phyloP scores from a whole-genome alignment of 1,139 yeast genomes.

The Candida sojae region DNA sequence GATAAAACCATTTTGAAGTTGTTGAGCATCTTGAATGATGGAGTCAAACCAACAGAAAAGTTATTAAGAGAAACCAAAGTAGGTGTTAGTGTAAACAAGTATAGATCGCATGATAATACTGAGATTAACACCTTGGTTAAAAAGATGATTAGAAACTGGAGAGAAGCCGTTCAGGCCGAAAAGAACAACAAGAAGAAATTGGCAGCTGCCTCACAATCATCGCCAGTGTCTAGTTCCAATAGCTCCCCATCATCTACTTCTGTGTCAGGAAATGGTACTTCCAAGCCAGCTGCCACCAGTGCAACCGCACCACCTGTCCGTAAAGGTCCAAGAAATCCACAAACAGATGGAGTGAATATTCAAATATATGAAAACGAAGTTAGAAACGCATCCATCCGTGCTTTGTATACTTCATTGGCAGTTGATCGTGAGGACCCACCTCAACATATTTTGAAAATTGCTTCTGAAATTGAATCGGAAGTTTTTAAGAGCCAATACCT shows the following conservation, averaged over 20 bases:
- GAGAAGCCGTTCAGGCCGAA: slow-evolving; percentile 82
- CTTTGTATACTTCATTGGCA: slow-evolving; percentile 86
- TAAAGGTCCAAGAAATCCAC: slow-evolving; percentile 67
- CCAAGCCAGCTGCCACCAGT: slow-evolving; percentile 7
- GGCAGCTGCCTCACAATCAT: slow-evolving; percentile 2
- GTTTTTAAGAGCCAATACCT: slow-evolving; percentile 63
- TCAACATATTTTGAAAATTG: slow-evolving; percentile 58
- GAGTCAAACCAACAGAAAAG: slow-evolving; percentile 82
- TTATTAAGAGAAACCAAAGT: slow-evolving; percentile 89
- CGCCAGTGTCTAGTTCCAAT: slow-evolving; percentile 1
- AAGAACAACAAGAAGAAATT: slow-evolving; percentile 47
- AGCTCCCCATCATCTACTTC: background rate
- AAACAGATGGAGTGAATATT: slow-evolving; percentile 77
- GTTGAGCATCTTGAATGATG: slow-evolving; percentile 64
- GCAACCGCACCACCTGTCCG: slow-evolving; percentile 14
- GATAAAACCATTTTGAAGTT: slow-evolving; percentile 69
- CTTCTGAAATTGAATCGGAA: slow-evolving; percentile 72
- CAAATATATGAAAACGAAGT: slow-evolving; percentile 70
- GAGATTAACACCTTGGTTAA: slow-evolving; percentile 74
- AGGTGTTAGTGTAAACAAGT: slow-evolving; percentile 95
- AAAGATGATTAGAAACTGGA: slow-evolving; percentile 84
- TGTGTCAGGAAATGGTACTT: background rate
- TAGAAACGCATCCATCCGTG: slow-evolving; percentile 81
- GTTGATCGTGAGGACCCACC: slow-evolving; percentile 64
- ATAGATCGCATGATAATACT: slow-evolving; percentile 65